Percentiles rank a stretch among this genome's conserved stretches.
phyloP scores from a whole-genome alignment of 169 alveolate genomes.

The Eimeria sp. region DNA sequence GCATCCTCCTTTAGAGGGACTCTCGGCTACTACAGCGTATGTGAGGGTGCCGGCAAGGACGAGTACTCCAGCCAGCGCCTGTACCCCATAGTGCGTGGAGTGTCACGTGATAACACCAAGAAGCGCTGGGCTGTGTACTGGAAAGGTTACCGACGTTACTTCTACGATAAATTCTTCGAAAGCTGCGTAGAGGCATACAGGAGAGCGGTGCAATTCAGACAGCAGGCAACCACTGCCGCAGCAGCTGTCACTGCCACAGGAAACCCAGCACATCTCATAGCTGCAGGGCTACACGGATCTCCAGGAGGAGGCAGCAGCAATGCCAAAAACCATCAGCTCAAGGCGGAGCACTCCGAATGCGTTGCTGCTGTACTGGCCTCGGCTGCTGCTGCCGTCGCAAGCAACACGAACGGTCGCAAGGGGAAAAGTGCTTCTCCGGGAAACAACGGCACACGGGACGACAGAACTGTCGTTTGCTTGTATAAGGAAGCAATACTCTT shows the following conservation, averaged over 20 bases:
- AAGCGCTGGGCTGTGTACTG: conserved; percentile 84
- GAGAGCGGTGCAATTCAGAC: conserved; percentile 79
- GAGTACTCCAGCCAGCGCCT: conserved; percentile 25
- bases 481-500: conserved; percentile 65
- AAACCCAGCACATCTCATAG: conserved; percentile 66
- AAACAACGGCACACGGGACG: neutral
- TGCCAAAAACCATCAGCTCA: conserved; percentile 22
- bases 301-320: conserved; percentile 41
- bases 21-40: conserved; percentile 76
- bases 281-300: conserved; percentile 53
- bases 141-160: conserved; percentile 81
- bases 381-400: conserved; percentile 67
- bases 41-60: conserved; percentile 64
- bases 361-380: conserved; percentile 68
- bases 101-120: conserved; percentile 83
- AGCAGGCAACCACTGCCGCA: conserved; percentile 75
- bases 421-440: neutral
- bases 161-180: conserved; percentile 80
- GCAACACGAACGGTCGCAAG: conserved; percentile 41
- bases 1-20: conserved; percentile 32
- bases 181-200: conserved; percentile 77
- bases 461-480: conserved; percentile 56
- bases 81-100: conserved; percentile 81
- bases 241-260: conserved; percentile 60
- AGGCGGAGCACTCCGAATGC: conserved; percentile 10